These are phyloP conservation scores for Niveomyces coronatus DNA, from an alignment of 2,329 filamentous ascomycete genomes.

Conservation along the genomic window DNA sequence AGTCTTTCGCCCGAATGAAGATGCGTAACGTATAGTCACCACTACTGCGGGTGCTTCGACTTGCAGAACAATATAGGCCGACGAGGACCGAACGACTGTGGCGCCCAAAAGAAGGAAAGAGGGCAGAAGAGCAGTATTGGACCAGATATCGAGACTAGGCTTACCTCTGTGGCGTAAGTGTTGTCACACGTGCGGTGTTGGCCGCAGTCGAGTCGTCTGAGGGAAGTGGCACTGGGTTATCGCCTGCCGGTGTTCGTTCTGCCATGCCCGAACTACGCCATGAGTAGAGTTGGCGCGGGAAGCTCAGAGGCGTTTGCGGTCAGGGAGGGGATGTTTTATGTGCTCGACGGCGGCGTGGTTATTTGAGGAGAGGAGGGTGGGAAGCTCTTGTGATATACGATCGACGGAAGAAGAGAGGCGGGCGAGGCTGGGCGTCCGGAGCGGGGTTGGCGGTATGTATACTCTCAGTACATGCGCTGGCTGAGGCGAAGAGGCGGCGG, in stretches of 20 bases:
- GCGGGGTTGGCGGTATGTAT: too few species aligned
- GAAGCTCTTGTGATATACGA: too few species aligned
- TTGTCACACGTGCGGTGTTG: conserved; percentile 9
- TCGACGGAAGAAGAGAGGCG: too few species aligned
- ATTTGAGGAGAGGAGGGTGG: too few species aligned
- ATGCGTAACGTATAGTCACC: too few species aligned
- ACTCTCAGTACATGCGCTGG: too few species aligned
- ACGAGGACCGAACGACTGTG: too few species aligned
- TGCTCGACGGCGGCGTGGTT: too few species aligned
- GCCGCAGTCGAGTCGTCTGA: conserved; percentile 22
- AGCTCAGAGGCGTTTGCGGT: conserved; percentile 12
- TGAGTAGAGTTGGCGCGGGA: conserved; percentile 39
- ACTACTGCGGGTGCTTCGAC: neutral
- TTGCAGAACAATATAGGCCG: too few species aligned
- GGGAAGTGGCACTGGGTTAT: conserved; percentile 45
- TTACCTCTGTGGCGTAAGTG: conserved; percentile 14
- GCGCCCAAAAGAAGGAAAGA: neutral
- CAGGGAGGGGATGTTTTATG: neutral
- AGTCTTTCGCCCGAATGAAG: too few species aligned
- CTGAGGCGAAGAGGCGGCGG: too few species aligned
- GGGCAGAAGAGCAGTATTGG: neutral
- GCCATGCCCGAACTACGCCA: conserved; percentile 57
- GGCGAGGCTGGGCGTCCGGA: too few species aligned
- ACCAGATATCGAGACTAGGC: neutral
- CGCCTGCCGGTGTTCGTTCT: conserved; percentile 49